Conservation (phyloP, 805 yeast species). For the Saccharomycopsis capsularis region DNA sequence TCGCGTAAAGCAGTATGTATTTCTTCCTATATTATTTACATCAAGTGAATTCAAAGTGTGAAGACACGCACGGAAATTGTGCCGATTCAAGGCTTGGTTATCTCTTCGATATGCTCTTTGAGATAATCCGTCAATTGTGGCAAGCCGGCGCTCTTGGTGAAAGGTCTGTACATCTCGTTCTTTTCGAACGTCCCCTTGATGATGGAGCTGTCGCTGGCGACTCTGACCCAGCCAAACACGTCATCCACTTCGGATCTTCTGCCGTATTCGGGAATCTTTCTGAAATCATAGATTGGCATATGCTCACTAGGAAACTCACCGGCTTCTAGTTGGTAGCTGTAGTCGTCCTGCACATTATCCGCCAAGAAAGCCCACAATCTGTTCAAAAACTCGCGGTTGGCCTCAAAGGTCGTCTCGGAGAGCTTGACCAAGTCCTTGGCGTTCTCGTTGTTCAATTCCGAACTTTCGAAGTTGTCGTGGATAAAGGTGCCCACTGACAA, state of each 20-base stretch:
- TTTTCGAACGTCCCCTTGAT: slow-evolving; percentile 47
- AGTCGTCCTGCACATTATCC: slow-evolving; percentile 35
- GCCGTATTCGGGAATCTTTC: slow-evolving; percentile 57
- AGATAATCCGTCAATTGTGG: slow-evolving; percentile 47
- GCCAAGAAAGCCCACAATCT: slow-evolving; percentile 25
- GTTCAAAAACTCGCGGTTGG: slow-evolving; percentile 25
- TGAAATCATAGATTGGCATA: slow-evolving; percentile 68
- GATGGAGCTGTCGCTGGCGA: slow-evolving; percentile 48
- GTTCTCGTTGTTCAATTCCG: background rate
- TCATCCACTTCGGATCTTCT: slow-evolving; percentile 67
- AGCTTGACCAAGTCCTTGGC: background rate
- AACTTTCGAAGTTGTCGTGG: background rate
- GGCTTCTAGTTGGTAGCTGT: slow-evolving; percentile 50
- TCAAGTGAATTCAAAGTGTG: no score
- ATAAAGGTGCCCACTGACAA: slow-evolving; percentile 1
- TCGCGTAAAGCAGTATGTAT: no score
- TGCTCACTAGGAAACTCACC: slow-evolving; percentile 43
- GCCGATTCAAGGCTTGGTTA: slow-evolving; percentile 2
- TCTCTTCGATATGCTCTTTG: slow-evolving; percentile 33
- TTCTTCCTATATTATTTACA: no score
- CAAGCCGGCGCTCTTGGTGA: slow-evolving; percentile 40
- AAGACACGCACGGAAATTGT: no score
- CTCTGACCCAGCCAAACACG: slow-evolving; percentile 61
- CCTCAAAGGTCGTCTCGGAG: slow-evolving; percentile 23
- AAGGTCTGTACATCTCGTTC: slow-evolving; percentile 52